These are phyloP conservation scores for Metschnikowia anglica DNA, from an alignment of 805 yeast genomes.

Conservation along the genomic window DNA sequence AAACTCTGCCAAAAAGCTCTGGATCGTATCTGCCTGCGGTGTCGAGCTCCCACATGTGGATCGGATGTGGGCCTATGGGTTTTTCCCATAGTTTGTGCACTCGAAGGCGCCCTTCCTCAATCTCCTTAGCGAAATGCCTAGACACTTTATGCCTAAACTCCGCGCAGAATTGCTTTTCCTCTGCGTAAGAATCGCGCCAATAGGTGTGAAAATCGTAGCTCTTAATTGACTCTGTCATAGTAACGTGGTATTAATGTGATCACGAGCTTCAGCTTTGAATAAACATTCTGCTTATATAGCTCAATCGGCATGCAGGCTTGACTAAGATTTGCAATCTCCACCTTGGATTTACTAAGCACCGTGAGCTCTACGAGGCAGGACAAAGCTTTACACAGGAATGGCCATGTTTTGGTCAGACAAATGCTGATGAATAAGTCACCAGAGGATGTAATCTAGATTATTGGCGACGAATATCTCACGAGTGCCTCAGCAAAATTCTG, in stretches of 20 bases:
- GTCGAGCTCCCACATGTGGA: slow-evolving; percentile 59
- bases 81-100: slow-evolving; percentile 46
- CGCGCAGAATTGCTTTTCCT: slow-evolving; percentile 35
- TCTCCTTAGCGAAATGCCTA: slow-evolving; percentile 43
- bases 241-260: no score
- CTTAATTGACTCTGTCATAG: slow-evolving; percentile 11
- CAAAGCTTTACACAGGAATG: not conserved
- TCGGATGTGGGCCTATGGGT: slow-evolving; percentile 60
- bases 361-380: not conserved
- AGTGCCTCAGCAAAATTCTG: no score
- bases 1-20: slow-evolving; percentile 42
- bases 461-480: no score
- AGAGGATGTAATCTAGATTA: no score
- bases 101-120: slow-evolving; percentile 41
- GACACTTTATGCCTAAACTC: slow-evolving; percentile 41
- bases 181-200: slow-evolving; percentile 38
- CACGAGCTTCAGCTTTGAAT: no score
- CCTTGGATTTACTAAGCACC: slow-evolving; percentile 1
- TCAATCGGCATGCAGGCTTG: slow-evolving; percentile 2
- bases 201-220: slow-evolving; percentile 57
- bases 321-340: slow-evolving; percentile 9
- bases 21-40: slow-evolving; percentile 34
- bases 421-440: no score
- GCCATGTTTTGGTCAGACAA: not conserved
- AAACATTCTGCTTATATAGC: not conserved